Evolutionary conservation across 306 rosid genomes (phyloP).

Genomic region (Cucumis hystrix): DNA sequence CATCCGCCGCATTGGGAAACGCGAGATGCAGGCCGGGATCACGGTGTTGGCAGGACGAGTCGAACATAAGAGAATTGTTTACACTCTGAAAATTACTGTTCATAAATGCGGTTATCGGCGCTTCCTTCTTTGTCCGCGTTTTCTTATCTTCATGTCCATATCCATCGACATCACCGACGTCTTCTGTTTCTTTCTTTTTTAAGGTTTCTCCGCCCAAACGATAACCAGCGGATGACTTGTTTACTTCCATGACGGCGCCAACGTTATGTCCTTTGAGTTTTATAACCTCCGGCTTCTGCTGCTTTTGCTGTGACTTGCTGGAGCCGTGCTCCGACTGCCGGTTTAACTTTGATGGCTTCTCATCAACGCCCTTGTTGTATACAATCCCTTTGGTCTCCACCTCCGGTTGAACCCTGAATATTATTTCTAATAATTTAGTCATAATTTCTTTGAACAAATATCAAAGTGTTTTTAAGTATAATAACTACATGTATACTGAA

Average conservation of each 20-base stretch:
- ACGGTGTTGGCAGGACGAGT: slow-evolving; percentile 26
- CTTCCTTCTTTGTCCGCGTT: background rate
- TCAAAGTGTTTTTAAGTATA: no score
- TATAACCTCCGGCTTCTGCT: background rate
- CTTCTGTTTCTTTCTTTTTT: background rate
- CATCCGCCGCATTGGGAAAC: slow-evolving; percentile 32
- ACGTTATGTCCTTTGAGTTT: background rate
- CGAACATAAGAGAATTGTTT: slow-evolving; percentile 50
- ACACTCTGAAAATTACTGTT: slow-evolving; percentile 72
- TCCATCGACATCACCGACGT: background rate
- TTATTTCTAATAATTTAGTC: no score
- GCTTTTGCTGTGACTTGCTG: background rate
- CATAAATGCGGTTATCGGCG: slow-evolving; percentile 29
- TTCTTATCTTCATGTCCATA: background rate
- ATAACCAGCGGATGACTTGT: slow-evolving; percentile 17
- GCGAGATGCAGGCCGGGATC: slow-evolving; percentile 56
- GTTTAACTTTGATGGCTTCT: background rate
- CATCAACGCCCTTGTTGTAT: background rate
- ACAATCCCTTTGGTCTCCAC: background rate
- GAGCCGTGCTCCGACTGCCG: background rate
- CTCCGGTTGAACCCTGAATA: slow-evolving; percentile 12
- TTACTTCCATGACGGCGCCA: slow-evolving; percentile 2
- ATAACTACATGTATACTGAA: no score
- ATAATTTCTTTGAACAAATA: no score
- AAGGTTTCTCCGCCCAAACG: background rate